Evolutionary conservation across 768 basidiomycete genomes (phyloP).

Genomic region (Scleroderma citrinum): DNA sequence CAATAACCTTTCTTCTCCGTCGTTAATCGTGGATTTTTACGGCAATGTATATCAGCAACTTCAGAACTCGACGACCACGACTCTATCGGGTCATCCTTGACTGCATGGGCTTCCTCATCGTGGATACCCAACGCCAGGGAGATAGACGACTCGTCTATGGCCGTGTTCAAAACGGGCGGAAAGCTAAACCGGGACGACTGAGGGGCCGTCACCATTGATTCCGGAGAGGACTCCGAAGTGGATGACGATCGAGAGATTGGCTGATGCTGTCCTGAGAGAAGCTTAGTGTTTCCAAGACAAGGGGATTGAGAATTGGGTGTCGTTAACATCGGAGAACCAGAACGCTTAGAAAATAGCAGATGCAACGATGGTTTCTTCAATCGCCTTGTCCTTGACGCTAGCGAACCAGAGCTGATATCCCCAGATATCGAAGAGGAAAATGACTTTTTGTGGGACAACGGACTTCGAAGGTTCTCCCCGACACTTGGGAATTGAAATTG

Average conservation of each 20-base stretch:
- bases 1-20: slow-evolving; percentile 17
- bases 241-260: slow-evolving; percentile 13
- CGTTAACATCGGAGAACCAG: slow-evolving; percentile 40
- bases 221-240: slow-evolving; percentile 29
- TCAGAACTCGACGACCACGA: slow-evolving; percentile 9
- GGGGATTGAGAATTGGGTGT: slow-evolving; percentile 25
- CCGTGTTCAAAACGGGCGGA: slow-evolving; percentile 56
- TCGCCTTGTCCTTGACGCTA: slow-evolving; percentile 28
- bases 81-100: slow-evolving; percentile 1
- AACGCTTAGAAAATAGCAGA: slow-evolving; percentile 61
- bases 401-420: slow-evolving; percentile 33
- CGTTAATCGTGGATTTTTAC: slow-evolving; percentile 23
- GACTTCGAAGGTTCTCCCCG: slow-evolving; percentile 27
- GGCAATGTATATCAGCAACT: slow-evolving; percentile 12
- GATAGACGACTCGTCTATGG: slow-evolving; percentile 53
- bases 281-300: not conserved
- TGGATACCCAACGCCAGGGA: slow-evolving; percentile 28
- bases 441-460: slow-evolving; percentile 32
- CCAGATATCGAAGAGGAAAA: slow-evolving; percentile 26
- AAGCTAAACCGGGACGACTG: slow-evolving; percentile 42
- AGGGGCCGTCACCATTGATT: slow-evolving; percentile 53
- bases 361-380: slow-evolving; percentile 67
- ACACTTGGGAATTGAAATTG: slow-evolving; percentile 45
- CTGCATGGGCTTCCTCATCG: slow-evolving; percentile 18
- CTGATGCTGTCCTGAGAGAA: too few relatives aligned